phyloP scores from a whole-genome alignment of 345 rosid species.

The Camelina laxa region DNA sequence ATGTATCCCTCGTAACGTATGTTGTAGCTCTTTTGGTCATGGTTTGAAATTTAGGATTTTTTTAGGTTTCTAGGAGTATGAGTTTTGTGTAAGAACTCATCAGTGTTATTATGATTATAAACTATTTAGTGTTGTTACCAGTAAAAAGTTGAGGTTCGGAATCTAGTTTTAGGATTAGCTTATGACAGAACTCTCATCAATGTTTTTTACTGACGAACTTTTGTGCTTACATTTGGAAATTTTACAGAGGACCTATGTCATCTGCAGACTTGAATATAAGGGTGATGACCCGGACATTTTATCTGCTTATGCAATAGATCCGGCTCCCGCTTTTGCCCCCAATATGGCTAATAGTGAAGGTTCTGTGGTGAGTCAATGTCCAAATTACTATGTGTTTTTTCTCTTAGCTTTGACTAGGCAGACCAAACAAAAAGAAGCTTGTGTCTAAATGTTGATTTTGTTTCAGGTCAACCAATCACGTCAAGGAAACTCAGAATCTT shows the following conservation, averaged over 20 bases:
- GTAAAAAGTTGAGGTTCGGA: neutral
- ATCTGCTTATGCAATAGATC: neutral
- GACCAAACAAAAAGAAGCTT: neutral
- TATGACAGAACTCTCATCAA: neutral
- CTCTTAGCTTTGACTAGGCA: neutral
- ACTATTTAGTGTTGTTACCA: neutral
- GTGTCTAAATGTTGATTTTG: neutral
- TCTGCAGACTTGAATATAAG: conserved; percentile 40
- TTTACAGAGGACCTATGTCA: conserved; percentile 26
- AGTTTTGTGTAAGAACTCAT: neutral
- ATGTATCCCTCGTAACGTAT: no score
- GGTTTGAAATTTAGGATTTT: neutral
- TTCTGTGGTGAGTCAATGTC: conserved; percentile 38
- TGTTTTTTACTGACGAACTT: neutral
- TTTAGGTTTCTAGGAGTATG: no score
- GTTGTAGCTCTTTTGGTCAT: neutral
- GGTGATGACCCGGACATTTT: conserved; percentile 18
- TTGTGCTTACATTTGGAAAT: neutral
- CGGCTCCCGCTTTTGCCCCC: neutral
- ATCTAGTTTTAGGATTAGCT: neutral
- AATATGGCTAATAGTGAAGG: conserved; percentile 16
- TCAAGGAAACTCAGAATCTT: conserved; percentile 12
- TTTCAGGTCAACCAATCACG: conserved; percentile 33
- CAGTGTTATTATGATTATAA: neutral
- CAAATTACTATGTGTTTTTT: neutral